These are phyloP conservation scores for Bretschneidera sinensis DNA, from an alignment of 345 rosid genomes.

Conservation along the genomic window DNA sequence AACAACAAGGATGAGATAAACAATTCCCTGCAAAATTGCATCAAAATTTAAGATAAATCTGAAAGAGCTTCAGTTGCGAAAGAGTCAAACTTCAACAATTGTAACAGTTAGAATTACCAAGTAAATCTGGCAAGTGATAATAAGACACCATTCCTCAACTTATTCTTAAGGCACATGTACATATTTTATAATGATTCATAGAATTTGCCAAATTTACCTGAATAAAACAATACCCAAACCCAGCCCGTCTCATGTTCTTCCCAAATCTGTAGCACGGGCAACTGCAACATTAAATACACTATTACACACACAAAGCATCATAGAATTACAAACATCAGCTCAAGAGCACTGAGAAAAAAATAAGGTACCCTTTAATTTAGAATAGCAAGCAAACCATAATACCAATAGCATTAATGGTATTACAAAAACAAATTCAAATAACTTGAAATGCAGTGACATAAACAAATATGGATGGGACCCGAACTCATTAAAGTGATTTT, in stretches of 20 bases:
- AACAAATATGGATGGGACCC: no score
- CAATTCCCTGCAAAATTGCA: constrained; percentile 50
- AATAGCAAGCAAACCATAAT: no score
- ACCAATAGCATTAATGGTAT: no score
- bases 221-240: constrained; percentile 76
- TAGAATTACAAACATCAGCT: neutral
- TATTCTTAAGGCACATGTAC: neutral
- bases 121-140: no score
- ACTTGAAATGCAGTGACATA: no score
- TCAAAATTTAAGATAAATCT: neutral
- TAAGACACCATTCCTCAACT: no score
- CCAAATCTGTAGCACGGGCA: constrained; percentile 94
- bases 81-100: neutral
- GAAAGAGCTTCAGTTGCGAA: neutral
- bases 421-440: no score
- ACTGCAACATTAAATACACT: constrained; percentile 40
- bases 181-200: neutral
- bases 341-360: no score
- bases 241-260: constrained; percentile 78
- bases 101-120: neutral
- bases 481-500: no score
- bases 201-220: constrained; percentile 41
- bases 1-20: constrained; percentile 47
- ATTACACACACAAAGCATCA: constrained; percentile 8
- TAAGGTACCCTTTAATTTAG: no score